Conservation (phyloP, 768 basidiomycete genomes). For the Xerocomellus amylosporus region DNA sequence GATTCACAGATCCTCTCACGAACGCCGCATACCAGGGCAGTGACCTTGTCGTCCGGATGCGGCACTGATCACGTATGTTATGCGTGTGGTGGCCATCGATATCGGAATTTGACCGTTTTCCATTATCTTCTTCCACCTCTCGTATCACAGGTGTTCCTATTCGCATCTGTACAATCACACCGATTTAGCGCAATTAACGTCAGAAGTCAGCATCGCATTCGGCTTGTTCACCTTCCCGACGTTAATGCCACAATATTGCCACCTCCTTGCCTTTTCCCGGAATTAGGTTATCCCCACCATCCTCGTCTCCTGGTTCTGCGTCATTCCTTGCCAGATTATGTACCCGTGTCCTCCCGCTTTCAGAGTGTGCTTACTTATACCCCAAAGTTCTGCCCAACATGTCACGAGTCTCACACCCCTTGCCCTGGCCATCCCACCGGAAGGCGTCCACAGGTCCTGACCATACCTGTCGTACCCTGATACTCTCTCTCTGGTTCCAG, state of each 20-base stretch:
- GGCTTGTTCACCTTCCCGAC: not conserved
- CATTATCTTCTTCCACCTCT: constrained; percentile 2
- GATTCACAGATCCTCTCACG: constrained; percentile 29
- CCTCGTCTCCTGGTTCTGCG: not conserved
- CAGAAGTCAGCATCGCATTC: constrained; percentile 11
- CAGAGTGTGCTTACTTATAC: constrained; percentile 22
- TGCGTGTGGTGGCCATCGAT: constrained; percentile 11
- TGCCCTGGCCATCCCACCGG: not conserved
- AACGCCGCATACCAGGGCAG: constrained; percentile 3
- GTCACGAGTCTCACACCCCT: not conserved
- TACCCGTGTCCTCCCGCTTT: not conserved
- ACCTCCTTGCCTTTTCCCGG: not conserved
- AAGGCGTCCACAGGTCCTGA: not conserved
- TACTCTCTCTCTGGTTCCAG: not conserved
- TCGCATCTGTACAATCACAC: constrained; percentile 2
- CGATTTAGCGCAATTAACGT: constrained; percentile 21
- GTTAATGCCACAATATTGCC: not conserved
- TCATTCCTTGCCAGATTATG: constrained; percentile 3
- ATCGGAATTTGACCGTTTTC: constrained; percentile 15
- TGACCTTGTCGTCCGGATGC: not conserved
- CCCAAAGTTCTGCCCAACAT: not conserved
- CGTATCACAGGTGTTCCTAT: constrained; percentile 3
- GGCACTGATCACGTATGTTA: constrained; percentile 13
- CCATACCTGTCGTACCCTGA: not conserved
- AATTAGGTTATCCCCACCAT: constrained; percentile 9